Conservation (phyloP, 2,329 filamentous ascomycete genomes). For the Monilinia vaccinii-corymbosi region DNA sequence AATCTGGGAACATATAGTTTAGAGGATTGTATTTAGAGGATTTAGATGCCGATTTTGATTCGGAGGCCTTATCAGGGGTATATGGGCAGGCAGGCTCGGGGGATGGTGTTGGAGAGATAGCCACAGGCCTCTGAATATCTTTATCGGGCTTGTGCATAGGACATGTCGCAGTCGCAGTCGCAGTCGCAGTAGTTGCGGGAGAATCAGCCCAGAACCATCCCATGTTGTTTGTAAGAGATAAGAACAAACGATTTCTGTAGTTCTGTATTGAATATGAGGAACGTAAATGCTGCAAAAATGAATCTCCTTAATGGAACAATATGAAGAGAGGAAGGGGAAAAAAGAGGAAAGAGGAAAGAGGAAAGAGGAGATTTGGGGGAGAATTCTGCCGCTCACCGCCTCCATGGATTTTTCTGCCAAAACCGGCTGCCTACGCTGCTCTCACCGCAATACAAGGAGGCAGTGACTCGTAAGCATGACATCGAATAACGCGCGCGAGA, state of each 20-base stretch:
- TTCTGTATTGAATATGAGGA: background rate
- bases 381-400: background rate
- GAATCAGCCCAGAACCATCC: conserved; percentile 30
- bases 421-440: background rate
- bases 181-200: conserved; percentile 14
- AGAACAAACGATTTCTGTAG: background rate
- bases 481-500: background rate
- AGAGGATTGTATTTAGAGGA: conserved; percentile 65
- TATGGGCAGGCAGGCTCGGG: conserved; percentile 28
- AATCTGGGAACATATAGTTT: conserved; percentile 89
- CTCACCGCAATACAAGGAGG: conserved; percentile 1
- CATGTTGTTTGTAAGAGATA: conserved; percentile 15
- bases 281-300: background rate
- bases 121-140: conserved; percentile 22
- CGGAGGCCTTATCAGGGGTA: conserved; percentile 23
- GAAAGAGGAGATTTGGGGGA: background rate
- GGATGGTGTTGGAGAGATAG: conserved; percentile 23
- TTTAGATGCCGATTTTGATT: conserved; percentile 35
- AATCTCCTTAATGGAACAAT: background rate
- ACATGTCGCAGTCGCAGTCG: conserved; percentile 36
- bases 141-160: conserved; percentile 52
- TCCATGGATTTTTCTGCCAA: background rate
- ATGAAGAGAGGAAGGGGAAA: background rate
- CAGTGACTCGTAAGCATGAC: no score
- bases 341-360: background rate